Evolutionary conservation across 1,139 yeast genomes (phyloP).

Genomic region (Suhomyces taliae): DNA sequence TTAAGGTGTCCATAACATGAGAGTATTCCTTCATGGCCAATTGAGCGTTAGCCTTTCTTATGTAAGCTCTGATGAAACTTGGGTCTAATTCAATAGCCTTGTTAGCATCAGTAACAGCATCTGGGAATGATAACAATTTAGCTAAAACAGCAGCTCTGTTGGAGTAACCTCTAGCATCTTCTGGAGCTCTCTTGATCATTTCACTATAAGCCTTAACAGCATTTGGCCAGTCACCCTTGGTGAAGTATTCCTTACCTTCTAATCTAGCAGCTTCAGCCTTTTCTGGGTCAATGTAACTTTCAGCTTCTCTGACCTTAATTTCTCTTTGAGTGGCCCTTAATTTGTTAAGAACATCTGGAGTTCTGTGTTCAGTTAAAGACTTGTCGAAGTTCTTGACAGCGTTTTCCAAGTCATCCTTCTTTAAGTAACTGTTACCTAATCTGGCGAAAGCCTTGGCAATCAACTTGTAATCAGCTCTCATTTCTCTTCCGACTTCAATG

Average conservation of each 20-base stretch:
- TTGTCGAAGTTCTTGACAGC: conserved; percentile 85
- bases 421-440: conserved; percentile 79
- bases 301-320: conserved; percentile 73
- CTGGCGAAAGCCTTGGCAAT: conserved; percentile 94
- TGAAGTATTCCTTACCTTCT: conserved; percentile 85
- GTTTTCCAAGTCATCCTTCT: conserved; percentile 65
- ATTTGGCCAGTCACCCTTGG: conserved; percentile 93
- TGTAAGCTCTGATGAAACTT: conserved; percentile 86
- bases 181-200: conserved; percentile 94
- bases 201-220: conserved; percentile 95
- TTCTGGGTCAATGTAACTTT: conserved; percentile 80
- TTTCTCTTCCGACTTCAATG: conserved; percentile 83
- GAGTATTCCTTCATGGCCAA: conserved; percentile 87
- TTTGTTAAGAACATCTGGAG: conserved; percentile 88
- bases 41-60: conserved; percentile 94
- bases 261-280: conserved; percentile 95
- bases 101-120: conserved; percentile 91
- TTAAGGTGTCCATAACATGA: conserved; percentile 78
- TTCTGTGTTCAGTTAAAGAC: conserved; percentile 95
- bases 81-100: conserved; percentile 88
- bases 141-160: conserved; percentile 97
- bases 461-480: conserved; percentile 87
- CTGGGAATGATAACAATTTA: conserved; percentile 95
- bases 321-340: conserved; percentile 86
- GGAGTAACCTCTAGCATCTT: conserved; percentile 95